These are phyloP conservation scores for Vigna angularis DNA, from an alignment of 306 rosid genomes.

Conservation along the genomic window DNA sequence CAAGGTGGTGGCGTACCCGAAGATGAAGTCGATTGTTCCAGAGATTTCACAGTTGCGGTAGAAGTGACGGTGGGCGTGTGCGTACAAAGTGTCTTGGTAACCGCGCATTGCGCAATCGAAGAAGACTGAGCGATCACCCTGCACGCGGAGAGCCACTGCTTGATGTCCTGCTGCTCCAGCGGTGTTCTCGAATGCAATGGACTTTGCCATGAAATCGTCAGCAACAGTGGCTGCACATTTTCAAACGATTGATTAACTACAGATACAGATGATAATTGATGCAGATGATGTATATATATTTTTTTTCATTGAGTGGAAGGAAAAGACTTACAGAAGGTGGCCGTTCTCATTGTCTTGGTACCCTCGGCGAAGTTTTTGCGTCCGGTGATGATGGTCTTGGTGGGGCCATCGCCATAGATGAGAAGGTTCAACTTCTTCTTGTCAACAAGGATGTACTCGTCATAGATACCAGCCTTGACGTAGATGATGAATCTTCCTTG, in stretches of 20 bases:
- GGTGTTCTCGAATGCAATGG: slow-evolving; percentile 69
- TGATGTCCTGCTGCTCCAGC: slow-evolving; percentile 70
- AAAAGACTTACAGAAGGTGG: slow-evolving; percentile 56
- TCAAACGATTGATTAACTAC: too few species aligned
- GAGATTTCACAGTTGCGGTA: slow-evolving; percentile 73
- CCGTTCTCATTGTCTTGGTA: slow-evolving; percentile 50
- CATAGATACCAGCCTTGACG: slow-evolving; percentile 69
- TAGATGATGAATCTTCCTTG: slow-evolving; percentile 60
- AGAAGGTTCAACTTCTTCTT: slow-evolving; percentile 46
- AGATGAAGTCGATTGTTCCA: slow-evolving; percentile 76
- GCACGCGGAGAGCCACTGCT: slow-evolving; percentile 74
- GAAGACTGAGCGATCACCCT: slow-evolving; percentile 55
- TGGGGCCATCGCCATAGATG: slow-evolving; percentile 77
- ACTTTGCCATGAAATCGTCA: slow-evolving; percentile 55
- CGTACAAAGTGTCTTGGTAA: slow-evolving; percentile 72
- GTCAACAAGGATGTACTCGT: slow-evolving; percentile 51
- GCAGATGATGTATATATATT: too few species aligned
- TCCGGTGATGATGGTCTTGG: slow-evolving; percentile 69
- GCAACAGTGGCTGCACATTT: slow-evolving; percentile 45
- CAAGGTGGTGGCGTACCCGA: slow-evolving; percentile 54
- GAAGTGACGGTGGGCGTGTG: slow-evolving; percentile 60
- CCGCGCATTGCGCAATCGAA: slow-evolving; percentile 61
- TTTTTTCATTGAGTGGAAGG: too few species aligned
- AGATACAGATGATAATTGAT: too few species aligned
- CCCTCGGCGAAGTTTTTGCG: slow-evolving; percentile 46